A percentile compares a stretch with the other conserved stretches of the same genome.
Conservation (phyloP, 257 asterid species). For the Primulina tabacum region DNA sequence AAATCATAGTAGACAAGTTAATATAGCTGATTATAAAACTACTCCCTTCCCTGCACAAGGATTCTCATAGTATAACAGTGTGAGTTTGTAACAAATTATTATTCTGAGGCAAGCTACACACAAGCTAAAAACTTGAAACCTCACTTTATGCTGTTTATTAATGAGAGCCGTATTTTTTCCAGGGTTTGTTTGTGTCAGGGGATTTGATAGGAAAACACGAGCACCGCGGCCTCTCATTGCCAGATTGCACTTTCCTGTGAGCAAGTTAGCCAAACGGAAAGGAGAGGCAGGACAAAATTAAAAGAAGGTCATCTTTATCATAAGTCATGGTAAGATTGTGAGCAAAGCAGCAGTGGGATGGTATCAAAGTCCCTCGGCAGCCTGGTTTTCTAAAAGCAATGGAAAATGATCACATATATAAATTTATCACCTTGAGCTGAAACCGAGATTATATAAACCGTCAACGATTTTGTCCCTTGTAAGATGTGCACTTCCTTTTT, state of each 20-base stretch:
- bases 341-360: neutral
- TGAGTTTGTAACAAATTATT: neutral
- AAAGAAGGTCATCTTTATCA: conserved; percentile 20
- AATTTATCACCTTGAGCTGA: neutral
- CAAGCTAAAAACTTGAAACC: neutral
- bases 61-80: neutral
- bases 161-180: conserved; percentile 23
- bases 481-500: neutral
- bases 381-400: neutral
- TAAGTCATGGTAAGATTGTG: conserved; percentile 24
- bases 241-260: conserved; percentile 85
- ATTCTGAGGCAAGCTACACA: conserved; percentile 10
- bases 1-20: neutral
- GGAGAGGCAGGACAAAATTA: conserved; percentile 45
- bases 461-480: neutral
- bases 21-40: neutral
- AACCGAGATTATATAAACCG: neutral
- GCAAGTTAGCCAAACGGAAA: conserved; percentile 57
- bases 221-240: conserved; percentile 92
- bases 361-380: neutral
- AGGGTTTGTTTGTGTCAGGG: conserved; percentile 97
- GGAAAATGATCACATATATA: neutral
- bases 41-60: neutral
- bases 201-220: conserved; percentile 72
- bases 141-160: neutral